Conservation (phyloP, 352 stramenopile genomes). For the Thraustotheca clavata region DNA sequence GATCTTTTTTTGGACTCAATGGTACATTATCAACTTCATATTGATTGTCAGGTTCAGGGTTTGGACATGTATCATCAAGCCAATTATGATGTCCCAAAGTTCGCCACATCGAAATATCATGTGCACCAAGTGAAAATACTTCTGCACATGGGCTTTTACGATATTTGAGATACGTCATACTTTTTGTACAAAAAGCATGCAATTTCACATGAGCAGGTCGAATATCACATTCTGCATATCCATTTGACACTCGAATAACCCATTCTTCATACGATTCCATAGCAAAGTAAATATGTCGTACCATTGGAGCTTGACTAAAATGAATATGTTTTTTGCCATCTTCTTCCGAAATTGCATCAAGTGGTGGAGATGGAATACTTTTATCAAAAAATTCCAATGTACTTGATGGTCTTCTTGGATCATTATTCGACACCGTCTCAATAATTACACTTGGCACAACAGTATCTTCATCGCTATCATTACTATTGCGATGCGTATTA, state of each 20-base stretch:
- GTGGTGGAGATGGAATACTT: neutral
- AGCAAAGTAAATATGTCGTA: neutral
- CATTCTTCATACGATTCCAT: constrained; percentile 7
- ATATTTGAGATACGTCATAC: constrained; percentile 17
- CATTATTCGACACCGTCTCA: neutral
- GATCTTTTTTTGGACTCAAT: too few species aligned
- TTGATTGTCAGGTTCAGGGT: neutral
- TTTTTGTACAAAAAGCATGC: constrained; percentile 11
- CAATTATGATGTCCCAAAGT: constrained; percentile 8
- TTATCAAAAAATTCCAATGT: neutral
- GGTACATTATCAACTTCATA: neutral
- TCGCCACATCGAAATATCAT: constrained; percentile 19
- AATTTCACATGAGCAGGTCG: constrained; percentile 14
- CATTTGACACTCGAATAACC: constrained; percentile 6
- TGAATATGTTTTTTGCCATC: neutral
- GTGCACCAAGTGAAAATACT: constrained; percentile 6
- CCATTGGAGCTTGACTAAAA: neutral
- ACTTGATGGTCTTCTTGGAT: neutral
- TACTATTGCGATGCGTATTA: too few species aligned
- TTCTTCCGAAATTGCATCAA: neutral
- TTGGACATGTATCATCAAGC: neutral
- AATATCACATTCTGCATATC: neutral
- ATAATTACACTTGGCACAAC: neutral
- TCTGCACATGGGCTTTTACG: constrained; percentile 15
- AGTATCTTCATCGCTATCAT: neutral